Evolutionary conservation across 257 asterid genomes (phyloP).

Genomic region (Anisodus tanguticus): DNA sequence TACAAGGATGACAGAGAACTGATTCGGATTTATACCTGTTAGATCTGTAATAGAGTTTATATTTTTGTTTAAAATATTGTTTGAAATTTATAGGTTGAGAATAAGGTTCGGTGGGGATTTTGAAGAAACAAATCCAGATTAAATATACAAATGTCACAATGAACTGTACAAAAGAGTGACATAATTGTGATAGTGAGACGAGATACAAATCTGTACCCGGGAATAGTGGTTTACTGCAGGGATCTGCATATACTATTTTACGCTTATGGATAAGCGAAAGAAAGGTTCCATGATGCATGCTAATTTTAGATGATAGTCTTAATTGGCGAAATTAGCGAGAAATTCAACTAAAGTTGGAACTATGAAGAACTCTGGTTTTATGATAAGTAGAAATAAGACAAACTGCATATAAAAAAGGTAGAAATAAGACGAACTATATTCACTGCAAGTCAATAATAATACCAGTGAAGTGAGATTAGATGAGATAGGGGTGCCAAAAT

Average conservation of each 20-base stretch:
- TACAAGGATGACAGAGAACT: background rate
- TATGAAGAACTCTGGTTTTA: background rate
- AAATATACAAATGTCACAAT: background rate
- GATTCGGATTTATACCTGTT: background rate
- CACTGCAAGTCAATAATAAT: background rate
- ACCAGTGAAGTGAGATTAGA: background rate
- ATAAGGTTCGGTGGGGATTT: background rate
- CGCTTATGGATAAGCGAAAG: no score
- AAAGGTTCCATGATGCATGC: background rate
- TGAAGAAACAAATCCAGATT: background rate
- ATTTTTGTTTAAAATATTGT: background rate
- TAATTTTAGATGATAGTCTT: background rate
- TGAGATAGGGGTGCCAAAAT: background rate
- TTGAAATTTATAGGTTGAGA: conserved; percentile 9
- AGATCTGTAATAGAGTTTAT: background rate
- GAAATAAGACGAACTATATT: background rate
- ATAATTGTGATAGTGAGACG: background rate
- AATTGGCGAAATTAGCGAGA: background rate
- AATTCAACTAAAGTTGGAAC: background rate
- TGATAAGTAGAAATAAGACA: no score
- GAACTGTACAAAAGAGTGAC: background rate
- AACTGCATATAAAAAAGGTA: background rate
- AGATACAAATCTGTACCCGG: background rate
- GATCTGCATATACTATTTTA: background rate
- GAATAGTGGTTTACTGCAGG: background rate